These are phyloP conservation scores for Flaveria bidentis DNA, from an alignment of 129 eudicot genomes.

Conservation along the genomic window DNA sequence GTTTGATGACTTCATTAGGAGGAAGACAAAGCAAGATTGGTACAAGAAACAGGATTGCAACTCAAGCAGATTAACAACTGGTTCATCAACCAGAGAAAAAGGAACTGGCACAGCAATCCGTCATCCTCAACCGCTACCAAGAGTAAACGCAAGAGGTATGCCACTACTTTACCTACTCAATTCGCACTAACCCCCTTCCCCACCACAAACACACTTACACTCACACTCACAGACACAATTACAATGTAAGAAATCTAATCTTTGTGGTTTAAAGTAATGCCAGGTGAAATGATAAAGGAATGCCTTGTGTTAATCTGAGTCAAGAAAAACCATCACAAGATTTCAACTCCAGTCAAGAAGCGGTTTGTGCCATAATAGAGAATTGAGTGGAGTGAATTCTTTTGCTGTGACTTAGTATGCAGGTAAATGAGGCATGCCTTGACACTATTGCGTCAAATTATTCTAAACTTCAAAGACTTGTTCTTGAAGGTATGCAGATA, in stretches of 20 bases:
- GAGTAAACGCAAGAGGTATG: slow-evolving; percentile 87
- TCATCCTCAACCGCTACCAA: slow-evolving; percentile 69
- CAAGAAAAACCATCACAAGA: slow-evolving; percentile 7
- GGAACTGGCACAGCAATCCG: slow-evolving; percentile 91
- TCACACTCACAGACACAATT: not conserved
- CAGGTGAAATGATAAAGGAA: slow-evolving; percentile 55
- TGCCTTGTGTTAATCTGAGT: slow-evolving; percentile 23
- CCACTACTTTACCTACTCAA: not conserved
- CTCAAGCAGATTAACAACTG: slow-evolving; percentile 88
- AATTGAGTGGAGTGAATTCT: slow-evolving; percentile 13
- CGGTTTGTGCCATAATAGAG: slow-evolving; percentile 10
- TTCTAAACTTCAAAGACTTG: slow-evolving; percentile 17
- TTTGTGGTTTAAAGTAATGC: slow-evolving; percentile 49
- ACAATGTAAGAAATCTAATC: slow-evolving; percentile 10
- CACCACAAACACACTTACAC: not conserved
- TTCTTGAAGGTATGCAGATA: slow-evolving; percentile 26
- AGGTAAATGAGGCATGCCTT: slow-evolving; percentile 23
- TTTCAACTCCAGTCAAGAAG: slow-evolving; percentile 21
- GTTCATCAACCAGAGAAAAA: slow-evolving; percentile 93
- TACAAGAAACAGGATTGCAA: slow-evolving; percentile 90
- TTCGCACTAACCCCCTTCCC: not conserved
- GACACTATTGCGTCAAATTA: not conserved
- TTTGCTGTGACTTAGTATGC: slow-evolving; percentile 22
- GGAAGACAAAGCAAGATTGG: slow-evolving; percentile 88
- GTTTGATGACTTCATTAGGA: slow-evolving; percentile 43